Conservation (phyloP, 257 asterid species). For the Nicotiana undulata region DNA sequence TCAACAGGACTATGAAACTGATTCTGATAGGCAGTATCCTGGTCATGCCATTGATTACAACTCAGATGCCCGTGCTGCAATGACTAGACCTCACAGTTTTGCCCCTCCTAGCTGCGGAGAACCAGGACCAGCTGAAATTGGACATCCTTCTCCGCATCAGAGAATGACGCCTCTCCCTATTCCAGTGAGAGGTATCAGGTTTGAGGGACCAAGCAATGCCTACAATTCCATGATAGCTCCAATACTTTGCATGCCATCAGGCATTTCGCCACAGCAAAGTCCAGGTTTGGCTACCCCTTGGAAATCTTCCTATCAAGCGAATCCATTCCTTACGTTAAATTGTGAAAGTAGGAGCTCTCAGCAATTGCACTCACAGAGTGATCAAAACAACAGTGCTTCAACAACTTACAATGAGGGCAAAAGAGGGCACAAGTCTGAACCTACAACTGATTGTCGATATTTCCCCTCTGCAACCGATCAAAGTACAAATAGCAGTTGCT, state of each 20-base stretch:
- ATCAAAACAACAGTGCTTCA: conserved; percentile 30
- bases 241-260: conserved; percentile 23
- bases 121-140: conserved; percentile 33
- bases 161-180: conserved; percentile 41
- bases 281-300: conserved; percentile 33
- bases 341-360: conserved; percentile 28
- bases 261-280: conserved; percentile 35
- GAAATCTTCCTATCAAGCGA: conserved; percentile 31
- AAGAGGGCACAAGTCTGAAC: conserved; percentile 31
- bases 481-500: conserved; percentile 49
- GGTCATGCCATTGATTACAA: conserved; percentile 36
- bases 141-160: conserved; percentile 26
- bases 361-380: conserved; percentile 27
- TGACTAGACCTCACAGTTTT: conserved; percentile 26
- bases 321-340: conserved; percentile 23
- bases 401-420: conserved; percentile 34
- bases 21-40: conserved; percentile 32
- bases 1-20: conserved; percentile 36
- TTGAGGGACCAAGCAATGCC: conserved; percentile 30
- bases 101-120: conserved; percentile 23
- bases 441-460: conserved; percentile 31
- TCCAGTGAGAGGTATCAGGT: conserved; percentile 45
- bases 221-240: conserved; percentile 36
- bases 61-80: conserved; percentile 34
- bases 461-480: conserved; percentile 51